A percentile compares a stretch with the other conserved stretches of the same genome.
Evolutionary conservation across 1,284 basidiomycete genomes (phyloP).

Genomic region (Lentinus polychrous): DNA sequence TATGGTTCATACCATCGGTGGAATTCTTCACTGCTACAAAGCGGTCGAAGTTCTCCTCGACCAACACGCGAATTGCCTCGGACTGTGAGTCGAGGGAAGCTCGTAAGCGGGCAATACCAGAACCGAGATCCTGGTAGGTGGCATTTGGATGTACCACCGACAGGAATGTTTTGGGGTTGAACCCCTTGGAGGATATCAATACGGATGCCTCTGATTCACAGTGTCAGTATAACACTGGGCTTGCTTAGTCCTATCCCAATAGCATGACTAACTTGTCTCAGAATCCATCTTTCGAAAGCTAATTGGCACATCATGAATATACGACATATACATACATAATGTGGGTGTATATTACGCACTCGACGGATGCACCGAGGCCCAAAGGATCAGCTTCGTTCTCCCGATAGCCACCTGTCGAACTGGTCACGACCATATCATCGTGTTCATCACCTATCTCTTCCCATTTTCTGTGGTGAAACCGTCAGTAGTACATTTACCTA

Average conservation of each 20-base stretch:
- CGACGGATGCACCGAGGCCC: conserved; percentile 53
- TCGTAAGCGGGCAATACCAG: conserved; percentile 68
- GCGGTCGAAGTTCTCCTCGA: conserved; percentile 97
- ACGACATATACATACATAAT: conserved; percentile 3
- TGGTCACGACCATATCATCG: conserved; percentile 57
- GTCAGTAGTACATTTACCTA: not conserved
- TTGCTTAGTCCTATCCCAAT: not conserved
- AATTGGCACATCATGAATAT: conserved; percentile 7
- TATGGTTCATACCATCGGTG: conserved; percentile 69
- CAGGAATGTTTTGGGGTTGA: conserved; percentile 93
- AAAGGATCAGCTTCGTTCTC: conserved; percentile 64
- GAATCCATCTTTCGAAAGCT: conserved; percentile 65
- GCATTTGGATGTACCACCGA: conserved; percentile 93
- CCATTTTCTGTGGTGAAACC: conserved; percentile 50
- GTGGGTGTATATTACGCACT: conserved; percentile 38
- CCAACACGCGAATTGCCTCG: conserved; percentile 89
- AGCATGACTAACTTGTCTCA: conserved; percentile 56
- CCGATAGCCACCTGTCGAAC: conserved; percentile 39
- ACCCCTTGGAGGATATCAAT: conserved; percentile 85
- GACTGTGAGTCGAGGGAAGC: conserved; percentile 82
- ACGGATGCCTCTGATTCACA: conserved; percentile 62
- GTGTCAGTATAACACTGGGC: conserved; percentile 4
- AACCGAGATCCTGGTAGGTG: conserved; percentile 84
- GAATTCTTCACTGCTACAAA: conserved; percentile 98
- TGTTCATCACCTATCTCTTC: conserved; percentile 76